These are phyloP conservation scores for Populus hybrid DNA, from an alignment of 441 rosid species.

Conservation along the genomic window DNA sequence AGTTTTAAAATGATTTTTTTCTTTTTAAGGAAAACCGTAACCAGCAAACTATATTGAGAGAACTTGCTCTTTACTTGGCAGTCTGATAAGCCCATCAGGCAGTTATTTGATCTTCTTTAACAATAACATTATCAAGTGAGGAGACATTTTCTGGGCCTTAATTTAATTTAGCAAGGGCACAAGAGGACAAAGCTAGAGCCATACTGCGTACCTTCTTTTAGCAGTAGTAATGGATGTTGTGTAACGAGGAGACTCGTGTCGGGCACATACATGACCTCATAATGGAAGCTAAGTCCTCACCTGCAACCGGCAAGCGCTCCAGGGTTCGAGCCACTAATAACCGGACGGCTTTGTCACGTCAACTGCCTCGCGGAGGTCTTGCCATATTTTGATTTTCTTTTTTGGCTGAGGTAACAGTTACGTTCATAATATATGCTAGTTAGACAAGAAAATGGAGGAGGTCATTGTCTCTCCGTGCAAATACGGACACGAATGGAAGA, in stretches of 20 bases:
- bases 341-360: neutral
- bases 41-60: neutral
- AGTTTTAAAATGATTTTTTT: too few species aligned
- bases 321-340: too few species aligned
- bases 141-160: neutral
- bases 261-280: neutral
- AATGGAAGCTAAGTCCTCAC: neutral
- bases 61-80: neutral
- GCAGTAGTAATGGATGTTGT: neutral
- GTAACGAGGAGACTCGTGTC: neutral
- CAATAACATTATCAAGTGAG: neutral
- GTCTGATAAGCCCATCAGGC: neutral
- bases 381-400: neutral
- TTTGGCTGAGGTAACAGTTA: neutral
- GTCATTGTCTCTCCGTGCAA: neutral
- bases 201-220: neutral
- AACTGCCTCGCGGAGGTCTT: neutral
- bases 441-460: neutral
- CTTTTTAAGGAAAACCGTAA: too few species aligned
- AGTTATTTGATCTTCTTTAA: neutral
- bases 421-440: neutral
- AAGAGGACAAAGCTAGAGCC: neutral
- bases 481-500: neutral
- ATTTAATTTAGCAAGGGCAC: neutral
- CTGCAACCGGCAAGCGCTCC: neutral